A percentile compares a stretch with the other conserved stretches of the same genome.
These are phyloP conservation scores for Lentinula novae-zelandiae DNA, from an alignment of 1,284 basidiomycete genomes.

Conservation along the genomic window DNA sequence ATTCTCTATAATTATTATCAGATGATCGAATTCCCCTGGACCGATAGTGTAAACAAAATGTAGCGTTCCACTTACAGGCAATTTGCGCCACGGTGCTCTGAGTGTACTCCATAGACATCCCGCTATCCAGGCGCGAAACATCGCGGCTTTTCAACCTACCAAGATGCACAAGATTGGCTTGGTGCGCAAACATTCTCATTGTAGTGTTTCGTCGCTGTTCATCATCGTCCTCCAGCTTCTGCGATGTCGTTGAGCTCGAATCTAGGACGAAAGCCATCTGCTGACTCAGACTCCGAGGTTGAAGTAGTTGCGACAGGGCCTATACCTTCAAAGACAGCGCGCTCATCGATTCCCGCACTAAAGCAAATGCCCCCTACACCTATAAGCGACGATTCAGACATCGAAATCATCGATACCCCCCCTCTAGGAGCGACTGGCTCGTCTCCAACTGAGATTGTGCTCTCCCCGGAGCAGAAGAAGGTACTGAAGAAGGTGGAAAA, in stretches of 20 bases:
- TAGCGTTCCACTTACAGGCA: conserved; percentile 12
- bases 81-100: background rate
- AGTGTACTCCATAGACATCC: conserved; percentile 33
- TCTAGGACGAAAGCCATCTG: background rate
- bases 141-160: conserved; percentile 42
- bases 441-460: conserved; percentile 16
- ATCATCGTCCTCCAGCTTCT: background rate
- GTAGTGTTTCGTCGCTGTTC: background rate
- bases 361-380: background rate
- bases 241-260: background rate
- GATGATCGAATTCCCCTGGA: no score
- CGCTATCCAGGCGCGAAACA: conserved; percentile 43
- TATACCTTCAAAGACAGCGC: background rate
- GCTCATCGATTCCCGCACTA: background rate
- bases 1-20: background rate
- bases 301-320: conserved; percentile 2
- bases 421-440: background rate
- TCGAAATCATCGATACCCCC: conserved; percentile 5
- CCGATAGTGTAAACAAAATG: conserved; percentile 37
- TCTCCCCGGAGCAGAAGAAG: conserved; percentile 33
- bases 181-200: conserved; percentile 9
- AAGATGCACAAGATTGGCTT: conserved; percentile 46
- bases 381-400: conserved; percentile 5
- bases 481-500: conserved; percentile 30
- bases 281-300: conserved; percentile 13